Evolutionary conservation across 352 stramenopile species (phyloP), one percentile per base, ranked within the genome.

Genomic region (Globisporangium paroecandrum): DNA sequence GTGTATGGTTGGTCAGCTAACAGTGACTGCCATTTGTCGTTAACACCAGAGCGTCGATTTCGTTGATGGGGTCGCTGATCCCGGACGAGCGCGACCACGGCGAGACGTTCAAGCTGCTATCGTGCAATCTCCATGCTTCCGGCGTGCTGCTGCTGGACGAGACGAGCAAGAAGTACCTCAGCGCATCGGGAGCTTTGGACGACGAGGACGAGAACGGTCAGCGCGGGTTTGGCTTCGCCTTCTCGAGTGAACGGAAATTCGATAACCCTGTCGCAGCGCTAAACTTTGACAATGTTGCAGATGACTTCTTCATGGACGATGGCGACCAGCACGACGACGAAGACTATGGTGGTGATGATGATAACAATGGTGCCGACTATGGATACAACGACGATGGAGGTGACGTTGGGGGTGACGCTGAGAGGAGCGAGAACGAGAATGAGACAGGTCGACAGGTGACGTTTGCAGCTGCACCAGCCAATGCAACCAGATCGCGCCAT

Each of bases 21-120:
- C 22, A 56, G 53, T 27, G 55, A 24, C 15, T 67, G 24, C 6
- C 57, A n/a, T 68, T 53, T n/a, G 41, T 49, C 15, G 13, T 49
- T 49, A 20, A 49, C 15, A 1, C 5, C 51, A 89, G 80, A 41
- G 87, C 87, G 9, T 87, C 85, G 0, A 90, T 95, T 43, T 82
- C 86, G 27, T 56, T 95, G 10, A 94, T 94, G 88, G 83, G 86
- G 0, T 94, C 86, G 24, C 72, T 95, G 13, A 77, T 93, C 12
- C 86, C 86, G 0, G 83, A 90, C 54, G 86, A 93, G 56, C 71
- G 82, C 22, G 85, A 94, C 60, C 83, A 93, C 41, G 88, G 88
- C 56, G 86, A 95, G 65, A 90, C 83, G 25, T 93, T 94, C 74
- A 95, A 94, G 79, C 69, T 95, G 47, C 66, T 90, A 70, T 93